Base-by-base conservation (phyloP, 1,284 basidiomycete species). In the Leccinum solheimii region DNA sequence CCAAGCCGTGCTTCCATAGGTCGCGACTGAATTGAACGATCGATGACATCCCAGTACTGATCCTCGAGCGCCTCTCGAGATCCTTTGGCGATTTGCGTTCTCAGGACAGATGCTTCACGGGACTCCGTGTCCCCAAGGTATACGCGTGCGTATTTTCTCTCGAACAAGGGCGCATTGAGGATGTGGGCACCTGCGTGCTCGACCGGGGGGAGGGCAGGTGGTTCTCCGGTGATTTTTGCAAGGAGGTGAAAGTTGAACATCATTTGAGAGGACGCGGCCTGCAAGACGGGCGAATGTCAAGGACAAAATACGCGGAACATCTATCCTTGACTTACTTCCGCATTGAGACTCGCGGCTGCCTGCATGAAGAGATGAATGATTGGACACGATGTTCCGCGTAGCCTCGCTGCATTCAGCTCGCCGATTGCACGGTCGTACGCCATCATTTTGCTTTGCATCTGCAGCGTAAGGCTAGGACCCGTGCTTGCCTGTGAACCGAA, bases 371-470 rank as follows among this genome's bases (percentile, higher is more conserved):
- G 78, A 65, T 92, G 88, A 5, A 94, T 77, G 60, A 94, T 80
- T 3, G 90, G 91, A 71, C 84, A 94, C 0, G 91, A 89, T 8
- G 81, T 86, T 6, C 86, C 88, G 16, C 87, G 83, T 14, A 90
- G 79, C 52, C 93, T 80, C 7, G 91, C 84, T 54, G 84, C 78
- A 73, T 94, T 95, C 54, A 95, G 77, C 36, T 91, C 86, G 16
- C 83, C 78, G 49, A 97, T 80, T 34, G 92, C 87, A 60, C 86
- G 86, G 76, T 94, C 92, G 74, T 97, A 98, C n/a, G 87, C 88
- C 86, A 96, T 92, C 94, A 97, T 96, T 78, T 94, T 94, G 74
- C 85, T 89, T 77, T 97, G 95, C 84, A 94, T 90, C 68, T 91
- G 87, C 55, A 91, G 75, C 21, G 82, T 86, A 23, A 87, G 78